Evolutionary conservation across 257 asterid species (phyloP), one percentile per base, ranked within the genome.

Genomic region (Penstemon barbatus): DNA sequence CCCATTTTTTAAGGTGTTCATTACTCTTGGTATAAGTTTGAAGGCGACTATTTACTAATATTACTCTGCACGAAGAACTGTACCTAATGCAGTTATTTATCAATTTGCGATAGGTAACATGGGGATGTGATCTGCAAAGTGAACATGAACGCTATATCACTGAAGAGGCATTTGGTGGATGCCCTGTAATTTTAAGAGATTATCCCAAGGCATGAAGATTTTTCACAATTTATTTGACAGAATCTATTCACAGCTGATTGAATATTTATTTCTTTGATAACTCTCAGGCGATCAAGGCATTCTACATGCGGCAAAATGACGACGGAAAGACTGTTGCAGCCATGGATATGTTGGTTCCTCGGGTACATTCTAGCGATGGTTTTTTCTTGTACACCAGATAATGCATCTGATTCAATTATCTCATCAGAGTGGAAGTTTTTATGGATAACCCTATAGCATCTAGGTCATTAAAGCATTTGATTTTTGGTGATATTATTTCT

Each of bases 111-210:
- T 81, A 94, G 98, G 96, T 94, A 69, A 81, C 83, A 59, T 94
- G 99, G 99, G 98, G 99, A 77, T 87, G 97, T 79, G 99, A 94
- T 80, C 85, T 94, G 85, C 99, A 94, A 83, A 94, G 98, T 73
- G 99, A 91, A 83, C 99, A 94, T 64, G 99, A 91, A 75, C 86
- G 97, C 3, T 94, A 89, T 78, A 89, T 91, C 78, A 87, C 97
- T 6, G 99, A 91, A 79, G 93, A 84, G 85, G 96, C 81, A 19
- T 91, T 94, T 52, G 80, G 84, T 80, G 99, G 99, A 71, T 84
- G 93, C 75, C 99, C 98, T 70, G 96, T 94, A 38, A 91, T 94
- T 57, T 79, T 94, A 67, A 82, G 97, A 82, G 99, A 94, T 81
- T 94, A 94, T 82, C 99, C 99, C 15, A 91, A 91, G 99, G 99